Percentiles rank a stretch among this genome's conserved stretches.
Conservation (phyloP, 2,329 filamentous ascomycete genomes). For the Incumbomyces delicatus region DNA sequence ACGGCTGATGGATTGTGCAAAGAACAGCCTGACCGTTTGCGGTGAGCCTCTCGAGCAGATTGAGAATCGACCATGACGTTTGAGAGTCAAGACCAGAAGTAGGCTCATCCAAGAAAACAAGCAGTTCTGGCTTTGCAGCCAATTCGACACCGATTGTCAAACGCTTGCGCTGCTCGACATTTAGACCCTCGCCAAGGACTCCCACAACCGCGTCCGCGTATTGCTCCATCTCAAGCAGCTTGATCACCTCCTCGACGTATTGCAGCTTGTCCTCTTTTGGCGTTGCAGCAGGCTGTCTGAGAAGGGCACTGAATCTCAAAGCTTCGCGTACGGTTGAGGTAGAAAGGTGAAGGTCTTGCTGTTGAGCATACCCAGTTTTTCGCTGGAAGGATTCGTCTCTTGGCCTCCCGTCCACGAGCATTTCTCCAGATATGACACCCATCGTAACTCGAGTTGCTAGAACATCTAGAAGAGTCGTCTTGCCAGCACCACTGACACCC, state of each 20-base stretch:
- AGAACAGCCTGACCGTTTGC: conserved; percentile 84
- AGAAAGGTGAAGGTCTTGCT: conserved; percentile 79
- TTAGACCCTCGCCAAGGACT: conserved; percentile 66
- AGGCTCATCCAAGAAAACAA: conserved; percentile 90
- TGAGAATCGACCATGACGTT: conserved; percentile 85
- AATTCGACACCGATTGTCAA: conserved; percentile 95
- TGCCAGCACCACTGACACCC: conserved; percentile 86
- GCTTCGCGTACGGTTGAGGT: conserved; percentile 84
- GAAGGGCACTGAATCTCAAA: conserved; percentile 71
- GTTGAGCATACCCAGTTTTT: conserved; percentile 85
- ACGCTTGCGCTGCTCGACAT: conserved; percentile 58
- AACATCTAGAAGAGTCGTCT: conserved; percentile 81
- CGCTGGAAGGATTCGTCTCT: conserved; percentile 78
- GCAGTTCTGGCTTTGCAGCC: conserved; percentile 77
- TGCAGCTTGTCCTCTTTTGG: conserved; percentile 66
- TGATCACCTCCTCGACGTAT: conserved; percentile 86
- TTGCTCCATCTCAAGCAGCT: conserved; percentile 77
- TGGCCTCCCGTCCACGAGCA: conserved; percentile 67
- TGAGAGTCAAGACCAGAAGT: conserved; percentile 90
- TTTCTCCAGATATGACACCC: conserved; percentile 79
- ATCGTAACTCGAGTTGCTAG: conserved; percentile 78
- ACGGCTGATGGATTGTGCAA: conserved; percentile 98
- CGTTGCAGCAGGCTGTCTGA: conserved; percentile 72
- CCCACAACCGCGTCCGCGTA: conserved; percentile 87
- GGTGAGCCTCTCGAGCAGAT: conserved; percentile 79